Evolutionary conservation across 305 asterid genomes (phyloP).

Genomic region (Fraxinus sp.): DNA sequence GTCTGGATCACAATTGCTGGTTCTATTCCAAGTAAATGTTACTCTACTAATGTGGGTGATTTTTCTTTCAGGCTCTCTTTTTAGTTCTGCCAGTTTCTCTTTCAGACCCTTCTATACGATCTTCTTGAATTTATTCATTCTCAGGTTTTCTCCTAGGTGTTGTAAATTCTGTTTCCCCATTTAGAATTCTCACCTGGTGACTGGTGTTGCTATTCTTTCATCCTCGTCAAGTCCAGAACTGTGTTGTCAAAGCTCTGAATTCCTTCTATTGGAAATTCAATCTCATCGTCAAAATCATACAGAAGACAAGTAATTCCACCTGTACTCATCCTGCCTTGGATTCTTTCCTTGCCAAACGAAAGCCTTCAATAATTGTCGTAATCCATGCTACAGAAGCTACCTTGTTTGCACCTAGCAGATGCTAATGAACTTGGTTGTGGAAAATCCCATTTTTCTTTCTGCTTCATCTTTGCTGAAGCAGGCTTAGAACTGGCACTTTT

Average conservation of each 20-base stretch:
- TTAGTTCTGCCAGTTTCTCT: constrained; percentile 27
- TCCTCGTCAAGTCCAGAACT: constrained; percentile 33
- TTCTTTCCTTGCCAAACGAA: constrained; percentile 30
- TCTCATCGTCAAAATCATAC: constrained; percentile 38
- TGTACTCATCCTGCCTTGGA: constrained; percentile 28
- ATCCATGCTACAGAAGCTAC: constrained; percentile 46
- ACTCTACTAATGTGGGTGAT: constrained; percentile 18
- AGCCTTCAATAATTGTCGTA: constrained; percentile 2
- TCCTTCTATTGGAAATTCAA: constrained; percentile 28
- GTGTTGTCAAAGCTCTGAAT: constrained; percentile 30
- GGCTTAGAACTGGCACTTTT: constrained; percentile 23
- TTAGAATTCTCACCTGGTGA: neutral
- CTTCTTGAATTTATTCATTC: constrained; percentile 26
- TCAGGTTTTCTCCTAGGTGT: neutral
- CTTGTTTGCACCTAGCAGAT: constrained; percentile 33
- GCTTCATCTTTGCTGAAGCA: constrained; percentile 28
- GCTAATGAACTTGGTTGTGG: constrained; percentile 15
- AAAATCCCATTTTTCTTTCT: constrained; percentile 30
- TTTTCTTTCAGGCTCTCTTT: constrained; percentile 10
- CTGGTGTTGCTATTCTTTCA: constrained; percentile 27
- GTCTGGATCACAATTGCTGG: neutral
- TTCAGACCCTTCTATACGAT: constrained; percentile 1
- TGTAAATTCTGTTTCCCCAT: constrained; percentile 5
- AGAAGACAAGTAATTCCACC: constrained; percentile 36
- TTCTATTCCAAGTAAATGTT: constrained; percentile 29